Evolutionary conservation across 2,329 filamentous ascomycete species (phyloP).

Genomic region (Phyllosticta capitalensis): DNA sequence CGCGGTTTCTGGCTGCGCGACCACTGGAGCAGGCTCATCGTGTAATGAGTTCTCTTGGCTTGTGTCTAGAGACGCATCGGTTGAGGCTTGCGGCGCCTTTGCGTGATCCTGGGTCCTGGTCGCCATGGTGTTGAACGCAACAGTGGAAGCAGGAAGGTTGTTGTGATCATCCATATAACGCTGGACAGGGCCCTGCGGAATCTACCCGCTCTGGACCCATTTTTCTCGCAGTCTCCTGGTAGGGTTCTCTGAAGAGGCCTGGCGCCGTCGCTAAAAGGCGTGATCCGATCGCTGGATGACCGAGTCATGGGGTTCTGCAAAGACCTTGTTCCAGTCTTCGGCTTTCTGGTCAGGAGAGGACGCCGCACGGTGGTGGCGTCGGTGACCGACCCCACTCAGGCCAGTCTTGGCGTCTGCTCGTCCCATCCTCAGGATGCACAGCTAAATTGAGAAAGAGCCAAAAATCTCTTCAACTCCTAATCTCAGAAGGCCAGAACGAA

Average conservation of each 20-base stretch:
- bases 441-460: neutral
- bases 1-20: neutral
- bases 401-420: neutral
- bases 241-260: neutral
- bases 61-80: neutral
- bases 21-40: neutral
- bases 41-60: neutral
- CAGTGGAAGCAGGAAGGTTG: neutral
- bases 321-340: neutral
- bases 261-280: neutral
- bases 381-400: neutral
- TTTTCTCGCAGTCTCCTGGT: neutral
- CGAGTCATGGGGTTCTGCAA: neutral
- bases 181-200: neutral
- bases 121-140: neutral
- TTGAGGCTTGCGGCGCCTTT: neutral
- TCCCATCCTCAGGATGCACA: neutral
- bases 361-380: neutral
- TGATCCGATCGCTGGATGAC: neutral
- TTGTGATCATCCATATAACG: neutral
- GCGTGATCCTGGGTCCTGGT: neutral
- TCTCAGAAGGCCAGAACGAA: neutral
- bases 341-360: neutral
- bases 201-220: neutral
- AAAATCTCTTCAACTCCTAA: neutral